Base-by-base conservation (phyloP, 2,329 filamentous ascomycete genomes). In the Fusarium gaditjirri region DNA sequence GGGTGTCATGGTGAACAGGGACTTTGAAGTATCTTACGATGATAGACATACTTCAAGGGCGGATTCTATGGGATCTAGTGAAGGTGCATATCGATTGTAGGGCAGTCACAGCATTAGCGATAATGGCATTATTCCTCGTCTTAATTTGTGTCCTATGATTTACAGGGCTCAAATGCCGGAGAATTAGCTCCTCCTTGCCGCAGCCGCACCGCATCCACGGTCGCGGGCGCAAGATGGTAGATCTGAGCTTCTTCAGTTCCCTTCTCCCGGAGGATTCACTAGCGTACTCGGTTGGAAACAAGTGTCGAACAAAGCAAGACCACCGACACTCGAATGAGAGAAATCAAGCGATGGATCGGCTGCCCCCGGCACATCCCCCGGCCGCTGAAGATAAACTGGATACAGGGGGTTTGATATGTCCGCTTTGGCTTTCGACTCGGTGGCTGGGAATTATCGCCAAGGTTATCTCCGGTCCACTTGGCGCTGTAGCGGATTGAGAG, bases 21-120 rank as follows among this genome's bases (percentile, higher is more conserved):
- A 76, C 23, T 76, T 76, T 19, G 74, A 76, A n/a, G 55, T 74
- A 44, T 72, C 69, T 39, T 76, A 76, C 46, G 72, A 76, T 14
- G 74, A 74, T 0, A 62, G 65, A 33, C 60, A 73, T 23, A 10
- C 43, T 39, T 71, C 73, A 1, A 21, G 69, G 0, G 62, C 69
- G 4, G 72, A 73, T 16, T 76, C 74, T 1, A 65, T 62, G n/a
- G 74, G 58, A 12, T 76, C 74, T 0, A 68, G 62, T 0, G 74
- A 76, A 42, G 65, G 36, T 13, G 71, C 56, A 13, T 76, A 72
- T 49, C 61, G 62, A 3, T 58, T 68, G 50, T 71, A 73, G 38
- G 23, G 16, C 3, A 55, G 16, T 41, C 41, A 31, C 25, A 29
- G 27, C 10, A 29, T 16, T 17, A 25, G 36, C 2, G 8, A 17